These are phyloP conservation scores for Wallacemonas collosoma DNA, from an alignment of 208 protist genomes.

Conservation along the genomic window DNA sequence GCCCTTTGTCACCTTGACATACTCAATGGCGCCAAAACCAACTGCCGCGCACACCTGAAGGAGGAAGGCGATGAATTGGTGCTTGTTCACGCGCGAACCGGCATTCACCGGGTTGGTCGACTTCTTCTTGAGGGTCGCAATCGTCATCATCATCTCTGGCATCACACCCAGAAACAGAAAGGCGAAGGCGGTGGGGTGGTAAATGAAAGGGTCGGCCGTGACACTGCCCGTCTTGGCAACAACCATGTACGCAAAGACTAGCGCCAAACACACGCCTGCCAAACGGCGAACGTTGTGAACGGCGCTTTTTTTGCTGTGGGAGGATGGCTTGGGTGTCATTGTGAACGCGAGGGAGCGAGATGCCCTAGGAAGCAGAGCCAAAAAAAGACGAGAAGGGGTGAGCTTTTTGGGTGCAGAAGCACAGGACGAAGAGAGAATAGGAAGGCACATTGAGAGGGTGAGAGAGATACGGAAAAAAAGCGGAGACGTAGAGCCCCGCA, in stretches of 20 bases:
- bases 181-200: constrained; percentile 59
- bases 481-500: no score
- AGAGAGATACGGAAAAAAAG: no score
- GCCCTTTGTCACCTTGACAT: constrained; percentile 44
- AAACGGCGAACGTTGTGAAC: constrained; percentile 22
- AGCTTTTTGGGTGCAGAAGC: no score
- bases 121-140: constrained; percentile 31
- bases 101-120: neutral
- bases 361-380: neutral
- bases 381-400: neutral
- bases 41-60: constrained; percentile 38
- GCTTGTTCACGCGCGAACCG: constrained; percentile 20
- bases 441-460: no score
- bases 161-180: constrained; percentile 47
- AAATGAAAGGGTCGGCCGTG: constrained; percentile 37
- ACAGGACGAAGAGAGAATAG: no score
- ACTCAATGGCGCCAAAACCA: constrained; percentile 59
- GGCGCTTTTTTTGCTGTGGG: constrained; percentile 4
- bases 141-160: constrained; percentile 44
- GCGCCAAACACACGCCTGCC: constrained; percentile 18
- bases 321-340: neutral
- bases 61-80: constrained; percentile 39
- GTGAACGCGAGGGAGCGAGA: neutral
- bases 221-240: constrained; percentile 16
- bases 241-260: constrained; percentile 9